Base-by-base conservation (phyloP, 2,329 filamentous ascomycete genomes). In the Penicillium sp. region DNA sequence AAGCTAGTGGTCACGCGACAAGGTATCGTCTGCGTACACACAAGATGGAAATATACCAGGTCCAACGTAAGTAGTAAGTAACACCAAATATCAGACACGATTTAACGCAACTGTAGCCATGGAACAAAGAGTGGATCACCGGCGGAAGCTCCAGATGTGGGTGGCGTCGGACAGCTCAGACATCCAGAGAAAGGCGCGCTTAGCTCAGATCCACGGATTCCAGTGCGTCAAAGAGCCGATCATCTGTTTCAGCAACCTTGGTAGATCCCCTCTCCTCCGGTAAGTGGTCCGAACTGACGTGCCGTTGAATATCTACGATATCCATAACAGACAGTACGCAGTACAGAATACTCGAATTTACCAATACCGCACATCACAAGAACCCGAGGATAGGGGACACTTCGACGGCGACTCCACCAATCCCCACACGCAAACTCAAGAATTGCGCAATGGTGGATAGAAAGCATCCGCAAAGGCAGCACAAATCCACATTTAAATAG, bases 391-490 rank as follows among this genome's bases (percentile, higher is more conserved):
- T 44, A 32, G 35, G 27, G 32, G 26, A 24, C 24, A 32, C 14
- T n/a, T 22, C n/a, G n/a, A 24, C 26, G 20, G 14, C 28, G 18
- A n/a, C 26, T 10, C 51, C 42, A 46, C 42, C 11, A 18, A 29
- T 22, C 24, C 20, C 46, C 50, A 50, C 49, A 54, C 54, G 40
- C 28, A 31, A 28, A 43, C 43, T 44, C 35, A 8, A 48, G 38
- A 20, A 46, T 27, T 35, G 34, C 41, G 36, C 39, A 47, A 44
- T 45, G 10, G 24, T 41, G 24, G 27, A 18, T 34, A 41, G 49
- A 14, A 41, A 5, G 7, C 37, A 47, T 46, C 52, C 50, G 54
- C 46, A 44, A 46, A 22, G 32, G 35, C 16, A 24, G 24, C 31
- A 13, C 5, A 16, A n/a, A 37, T 29, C 41, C 42, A 32, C 22